Percentiles rank a stretch among this genome's conserved stretches.
Conservation (phyloP, 495 filamentous ascomycete species). For the Hypoxylon intermedium region DNA sequence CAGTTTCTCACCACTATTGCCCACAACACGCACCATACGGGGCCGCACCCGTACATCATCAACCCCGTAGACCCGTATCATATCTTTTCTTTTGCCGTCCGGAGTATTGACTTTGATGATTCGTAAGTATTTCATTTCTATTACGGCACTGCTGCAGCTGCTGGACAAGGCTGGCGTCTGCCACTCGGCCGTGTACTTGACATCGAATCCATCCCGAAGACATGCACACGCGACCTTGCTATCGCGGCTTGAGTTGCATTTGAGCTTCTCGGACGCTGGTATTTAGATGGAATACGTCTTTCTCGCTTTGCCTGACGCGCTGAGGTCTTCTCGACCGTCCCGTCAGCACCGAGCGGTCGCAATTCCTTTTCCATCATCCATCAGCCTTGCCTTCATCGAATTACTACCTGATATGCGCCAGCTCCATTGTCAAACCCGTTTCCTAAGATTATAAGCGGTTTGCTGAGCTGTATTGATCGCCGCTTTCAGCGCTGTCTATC, state of each 20-base stretch:
- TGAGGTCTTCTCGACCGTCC: conserved; percentile 28
- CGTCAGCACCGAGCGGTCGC: conserved; percentile 32
- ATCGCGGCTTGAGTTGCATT: conserved; percentile 39
- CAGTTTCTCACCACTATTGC: conserved; percentile 43
- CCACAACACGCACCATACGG: conserved; percentile 44
- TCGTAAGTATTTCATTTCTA: conserved; percentile 41
- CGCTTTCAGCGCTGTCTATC: conserved; percentile 38
- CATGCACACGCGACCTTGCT: conserved; percentile 49
- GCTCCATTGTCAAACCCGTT: conserved; percentile 45
- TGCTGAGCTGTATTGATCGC: conserved; percentile 48
- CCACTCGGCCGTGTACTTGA: conserved; percentile 41
- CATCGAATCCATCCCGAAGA: conserved; percentile 53
- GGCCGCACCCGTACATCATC: conserved; percentile 39
- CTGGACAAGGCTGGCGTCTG: conserved; percentile 41
- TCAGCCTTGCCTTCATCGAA: conserved; percentile 56
- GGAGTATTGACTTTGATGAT: conserved; percentile 40
- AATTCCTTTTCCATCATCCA: conserved; percentile 52
- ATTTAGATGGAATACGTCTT: conserved; percentile 45
- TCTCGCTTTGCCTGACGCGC: conserved; percentile 40
- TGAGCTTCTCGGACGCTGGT: conserved; percentile 39
- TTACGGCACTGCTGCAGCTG: conserved; percentile 27
- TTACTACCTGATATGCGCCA: conserved; percentile 55
- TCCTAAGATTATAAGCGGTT: conserved; percentile 34
- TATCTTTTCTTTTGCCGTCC: conserved; percentile 24
- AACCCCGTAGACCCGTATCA: conserved; percentile 24